Conservation (phyloP, 139 green algal species). For the Closterium sp. region DNA sequence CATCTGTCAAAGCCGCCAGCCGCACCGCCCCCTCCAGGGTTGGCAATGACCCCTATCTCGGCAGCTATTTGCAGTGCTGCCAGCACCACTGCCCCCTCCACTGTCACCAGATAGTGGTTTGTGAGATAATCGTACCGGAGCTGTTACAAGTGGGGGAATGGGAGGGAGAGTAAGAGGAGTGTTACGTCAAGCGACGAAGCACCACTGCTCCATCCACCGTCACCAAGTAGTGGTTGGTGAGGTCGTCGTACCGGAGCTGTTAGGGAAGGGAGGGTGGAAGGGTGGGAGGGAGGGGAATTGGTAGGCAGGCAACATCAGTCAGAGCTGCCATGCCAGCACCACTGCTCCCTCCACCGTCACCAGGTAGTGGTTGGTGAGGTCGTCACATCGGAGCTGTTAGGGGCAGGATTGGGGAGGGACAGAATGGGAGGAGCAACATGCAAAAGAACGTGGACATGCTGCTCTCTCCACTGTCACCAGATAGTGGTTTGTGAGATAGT, state of each 20-base stretch:
- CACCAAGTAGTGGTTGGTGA: too few relatives aligned
- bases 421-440: too few relatives aligned
- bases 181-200: not conserved
- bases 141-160: not conserved
- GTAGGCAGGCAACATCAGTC: not conserved
- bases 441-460: too few relatives aligned
- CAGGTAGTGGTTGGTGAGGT: too few relatives aligned
- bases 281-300: too few relatives aligned
- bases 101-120: not conserved
- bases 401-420: not conserved
- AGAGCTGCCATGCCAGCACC: slow-evolving; percentile 4
- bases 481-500: slow-evolving; percentile 13
- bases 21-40: too few relatives aligned
- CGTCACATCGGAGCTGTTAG: not conserved
- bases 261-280: too few relatives aligned
- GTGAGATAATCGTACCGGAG: slow-evolving; percentile 1
- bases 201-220: not conserved
- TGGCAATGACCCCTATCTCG: too few relatives aligned
- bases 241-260: not conserved
- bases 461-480: not conserved
- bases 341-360: not conserved
- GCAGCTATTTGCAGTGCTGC: too few relatives aligned
- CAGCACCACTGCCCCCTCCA: not conserved
- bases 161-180: too few relatives aligned
- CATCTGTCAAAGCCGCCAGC: too few relatives aligned